phyloP scores from a whole-genome alignment of 768 basidiomycete genomes.

The Kwoniella dejecticola region DNA sequence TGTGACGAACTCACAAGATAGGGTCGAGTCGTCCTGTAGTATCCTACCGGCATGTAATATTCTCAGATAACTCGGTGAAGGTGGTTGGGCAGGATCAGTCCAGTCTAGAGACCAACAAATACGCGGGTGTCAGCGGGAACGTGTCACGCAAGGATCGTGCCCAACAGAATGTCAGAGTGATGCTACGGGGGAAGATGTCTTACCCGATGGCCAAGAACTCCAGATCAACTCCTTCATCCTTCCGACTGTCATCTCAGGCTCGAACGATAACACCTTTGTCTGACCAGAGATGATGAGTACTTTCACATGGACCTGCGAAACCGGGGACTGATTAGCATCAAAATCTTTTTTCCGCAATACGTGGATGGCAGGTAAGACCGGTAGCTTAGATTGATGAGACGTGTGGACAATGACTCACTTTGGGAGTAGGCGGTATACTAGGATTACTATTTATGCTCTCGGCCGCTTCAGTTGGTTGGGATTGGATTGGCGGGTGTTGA shows the following conservation, averaged over 20 bases:
- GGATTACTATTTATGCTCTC: neutral
- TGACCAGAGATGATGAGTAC: constrained; percentile 53
- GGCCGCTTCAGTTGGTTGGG: neutral
- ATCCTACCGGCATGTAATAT: constrained; percentile 46
- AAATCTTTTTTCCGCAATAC: no score
- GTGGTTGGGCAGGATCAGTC: constrained; percentile 41
- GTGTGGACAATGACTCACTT: neutral
- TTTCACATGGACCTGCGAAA: constrained; percentile 41
- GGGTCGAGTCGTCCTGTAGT: constrained; percentile 48
- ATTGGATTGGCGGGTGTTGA: neutral
- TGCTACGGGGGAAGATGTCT: no score
- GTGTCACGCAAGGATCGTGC: neutral
- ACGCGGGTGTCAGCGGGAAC: neutral
- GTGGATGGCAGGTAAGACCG: no score
- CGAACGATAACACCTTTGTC: constrained; percentile 50
- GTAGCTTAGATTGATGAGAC: neutral
- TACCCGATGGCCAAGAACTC: constrained; percentile 32
- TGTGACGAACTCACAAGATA: constrained; percentile 36
- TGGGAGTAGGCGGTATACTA: constrained; percentile 2
- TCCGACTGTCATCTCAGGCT: constrained; percentile 50
- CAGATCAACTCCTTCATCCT: constrained; percentile 38
- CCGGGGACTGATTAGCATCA: neutral
- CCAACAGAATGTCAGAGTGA: no score
- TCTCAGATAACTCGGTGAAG: constrained; percentile 43
- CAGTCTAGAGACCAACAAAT: constrained; percentile 27